Evolutionary conservation across 345 rosid genomes (phyloP).

Genomic region (Hypericum perforatum): DNA sequence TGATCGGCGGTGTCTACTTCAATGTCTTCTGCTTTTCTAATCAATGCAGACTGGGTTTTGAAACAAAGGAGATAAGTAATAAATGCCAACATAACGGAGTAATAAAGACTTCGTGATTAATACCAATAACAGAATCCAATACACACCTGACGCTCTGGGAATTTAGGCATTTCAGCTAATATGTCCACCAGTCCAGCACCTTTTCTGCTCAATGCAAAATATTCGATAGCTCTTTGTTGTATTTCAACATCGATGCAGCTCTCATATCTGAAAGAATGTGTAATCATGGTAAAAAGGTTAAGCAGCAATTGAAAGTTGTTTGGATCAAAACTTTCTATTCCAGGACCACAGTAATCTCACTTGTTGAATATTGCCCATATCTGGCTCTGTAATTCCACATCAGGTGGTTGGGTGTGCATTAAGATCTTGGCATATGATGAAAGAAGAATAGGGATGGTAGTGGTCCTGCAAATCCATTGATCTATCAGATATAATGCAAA

Average conservation of each 20-base stretch:
- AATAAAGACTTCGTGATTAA: slow-evolving; percentile 6
- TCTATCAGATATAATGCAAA: slow-evolving; percentile 3
- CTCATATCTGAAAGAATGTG: slow-evolving; percentile 55
- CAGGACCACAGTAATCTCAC: slow-evolving; percentile 34
- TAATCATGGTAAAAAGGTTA: slow-evolving; percentile 12
- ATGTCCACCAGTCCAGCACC: slow-evolving; percentile 76
- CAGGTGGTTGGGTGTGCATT: slow-evolving; percentile 88
- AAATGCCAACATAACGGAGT: slow-evolving; percentile 4
- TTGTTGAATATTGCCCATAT: slow-evolving; percentile 83
- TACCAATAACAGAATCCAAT: background rate
- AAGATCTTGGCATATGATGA: slow-evolving; percentile 97
- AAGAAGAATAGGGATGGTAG: slow-evolving; percentile 85
- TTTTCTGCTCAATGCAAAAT: slow-evolving; percentile 85
- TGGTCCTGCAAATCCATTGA: slow-evolving; percentile 42
- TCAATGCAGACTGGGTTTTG: slow-evolving; percentile 63
- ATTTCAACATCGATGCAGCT: slow-evolving; percentile 98
- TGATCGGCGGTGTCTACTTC: slow-evolving; percentile 95
- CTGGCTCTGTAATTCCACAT: slow-evolving; percentile 74
- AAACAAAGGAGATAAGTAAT: background rate
- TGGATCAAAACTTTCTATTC: background rate
- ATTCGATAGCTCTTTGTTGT: slow-evolving; percentile 96
- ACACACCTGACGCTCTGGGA: slow-evolving; percentile 92
- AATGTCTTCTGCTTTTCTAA: slow-evolving; percentile 75
- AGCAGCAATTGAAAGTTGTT: background rate
- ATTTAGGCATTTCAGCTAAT: slow-evolving; percentile 99